These are phyloP conservation scores for Monosporascus sp. DNA, from an alignment of 2,329 filamentous ascomycete species.

Conservation along the genomic window DNA sequence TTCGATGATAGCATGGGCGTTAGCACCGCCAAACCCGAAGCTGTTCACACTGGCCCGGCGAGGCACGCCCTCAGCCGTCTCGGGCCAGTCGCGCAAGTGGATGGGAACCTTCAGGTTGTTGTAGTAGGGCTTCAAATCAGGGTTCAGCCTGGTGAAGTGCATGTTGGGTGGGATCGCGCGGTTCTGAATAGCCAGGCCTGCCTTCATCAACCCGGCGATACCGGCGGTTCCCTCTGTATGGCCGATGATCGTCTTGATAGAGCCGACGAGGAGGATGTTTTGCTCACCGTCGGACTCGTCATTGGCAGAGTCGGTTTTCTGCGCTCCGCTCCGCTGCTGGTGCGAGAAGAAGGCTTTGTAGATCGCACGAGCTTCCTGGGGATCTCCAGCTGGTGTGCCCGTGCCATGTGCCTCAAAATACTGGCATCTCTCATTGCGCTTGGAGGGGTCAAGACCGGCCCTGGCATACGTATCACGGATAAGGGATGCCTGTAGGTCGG, in stretches of 20 bases:
- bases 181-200: not conserved
- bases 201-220: not conserved
- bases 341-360: not conserved
- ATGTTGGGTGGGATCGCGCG: slow-evolving; percentile 24
- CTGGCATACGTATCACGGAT: not conserved
- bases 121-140: slow-evolving; percentile 19
- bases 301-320: no score
- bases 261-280: not conserved
- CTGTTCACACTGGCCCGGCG: slow-evolving; percentile 14
- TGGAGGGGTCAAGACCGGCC: not conserved
- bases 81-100: slow-evolving; percentile 11
- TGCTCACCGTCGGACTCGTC: not conserved
- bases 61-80: not conserved
- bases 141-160: slow-evolving; percentile 24
- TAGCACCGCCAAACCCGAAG: slow-evolving; percentile 23
- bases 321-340: no score
- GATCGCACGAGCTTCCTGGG: not conserved
- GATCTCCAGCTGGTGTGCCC: not conserved
- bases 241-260: not conserved
- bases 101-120: slow-evolving; percentile 11
- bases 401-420: not conserved
- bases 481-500: not conserved
- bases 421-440: not conserved
- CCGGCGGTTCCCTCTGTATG: not conserved
- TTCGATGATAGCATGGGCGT: slow-evolving; percentile 20